Percentiles rank a stretch among this genome's conserved stretches.
Evolutionary conservation across 2,329 filamentous ascomycete species (phyloP).

Genomic region (Fusarium luffae): DNA sequence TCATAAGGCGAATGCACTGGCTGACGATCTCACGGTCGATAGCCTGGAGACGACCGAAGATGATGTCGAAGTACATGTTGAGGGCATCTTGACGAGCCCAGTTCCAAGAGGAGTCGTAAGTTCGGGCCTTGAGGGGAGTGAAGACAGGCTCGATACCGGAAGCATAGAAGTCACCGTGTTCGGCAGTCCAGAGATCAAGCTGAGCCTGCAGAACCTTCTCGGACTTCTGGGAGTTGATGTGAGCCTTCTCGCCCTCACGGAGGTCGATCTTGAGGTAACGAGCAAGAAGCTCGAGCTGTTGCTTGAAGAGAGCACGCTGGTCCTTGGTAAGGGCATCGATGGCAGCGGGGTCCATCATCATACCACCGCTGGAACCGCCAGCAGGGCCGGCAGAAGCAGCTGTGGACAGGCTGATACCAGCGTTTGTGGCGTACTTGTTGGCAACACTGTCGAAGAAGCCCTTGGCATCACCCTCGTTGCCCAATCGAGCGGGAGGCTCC

Average conservation of each 20-base stretch:
- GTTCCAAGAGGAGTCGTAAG: conserved; percentile 99
- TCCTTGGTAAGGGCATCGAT: conserved; percentile 98
- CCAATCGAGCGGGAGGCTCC: conserved; percentile 89
- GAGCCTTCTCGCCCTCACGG: conserved; percentile 94
- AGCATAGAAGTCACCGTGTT: conserved; percentile 97
- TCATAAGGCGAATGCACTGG: conserved; percentile 99
- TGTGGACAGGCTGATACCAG: conserved; percentile 85
- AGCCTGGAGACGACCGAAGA: conserved; percentile 91
- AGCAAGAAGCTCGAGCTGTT: conserved; percentile 94
- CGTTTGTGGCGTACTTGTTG: conserved; percentile 87
- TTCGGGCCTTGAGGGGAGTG: conserved; percentile 90
- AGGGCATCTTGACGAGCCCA: conserved; percentile 98
- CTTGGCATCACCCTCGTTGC: conserved; percentile 91
- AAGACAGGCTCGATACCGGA: conserved; percentile 94
- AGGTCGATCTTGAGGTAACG: conserved; percentile 98
- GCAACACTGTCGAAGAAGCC: conserved; percentile 87
- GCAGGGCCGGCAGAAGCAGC: conserved; percentile 79
- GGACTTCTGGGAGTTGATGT: conserved; percentile 84
- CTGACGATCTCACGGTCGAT: conserved; percentile 98
- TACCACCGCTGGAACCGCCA: conserved; percentile 78
- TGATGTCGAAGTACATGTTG: conserved; percentile 99
- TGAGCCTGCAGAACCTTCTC: conserved; percentile 90
- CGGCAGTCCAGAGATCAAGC: conserved; percentile 91
- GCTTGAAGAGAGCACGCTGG: conserved; percentile 95
- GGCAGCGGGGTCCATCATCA: conserved; percentile 99